Conservation (phyloP, 306 rosid species). For the Mucuna pruriens region DNA sequence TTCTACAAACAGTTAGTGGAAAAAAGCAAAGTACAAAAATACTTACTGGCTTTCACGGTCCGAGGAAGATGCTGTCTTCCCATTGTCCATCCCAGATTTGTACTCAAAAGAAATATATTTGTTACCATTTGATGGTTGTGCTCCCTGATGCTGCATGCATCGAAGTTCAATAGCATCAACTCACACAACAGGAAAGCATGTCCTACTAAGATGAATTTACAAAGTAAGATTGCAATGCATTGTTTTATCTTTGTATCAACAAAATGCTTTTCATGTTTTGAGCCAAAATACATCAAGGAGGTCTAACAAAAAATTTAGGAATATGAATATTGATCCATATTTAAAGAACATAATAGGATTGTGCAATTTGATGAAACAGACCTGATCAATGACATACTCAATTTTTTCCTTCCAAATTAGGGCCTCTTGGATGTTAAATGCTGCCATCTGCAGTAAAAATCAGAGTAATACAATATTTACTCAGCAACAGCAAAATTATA, state of each 20-base stretch:
- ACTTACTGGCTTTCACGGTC: slow-evolving; percentile 98
- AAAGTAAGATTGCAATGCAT: slow-evolving; percentile 20
- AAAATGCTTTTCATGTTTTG: slow-evolving; percentile 21
- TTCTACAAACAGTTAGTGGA: slow-evolving; percentile 25
- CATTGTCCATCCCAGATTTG: slow-evolving; percentile 98
- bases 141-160: slow-evolving; percentile 92
- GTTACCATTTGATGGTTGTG: slow-evolving; percentile 86
- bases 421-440: slow-evolving; percentile 99
- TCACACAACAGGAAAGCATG: slow-evolving; percentile 20
- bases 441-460: slow-evolving; percentile 86
- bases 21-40: slow-evolving; percentile 30
- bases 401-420: slow-evolving; percentile 92
- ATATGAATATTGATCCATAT: slow-evolving; percentile 25
- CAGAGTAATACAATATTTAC: slow-evolving; percentile 29
- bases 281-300: slow-evolving; percentile 25
- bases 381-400: slow-evolving; percentile 95
- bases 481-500: neutral
- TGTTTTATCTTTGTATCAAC: slow-evolving; percentile 8
- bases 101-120: slow-evolving; percentile 93
- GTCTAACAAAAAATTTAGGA: slow-evolving; percentile 26
- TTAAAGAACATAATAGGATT: slow-evolving; percentile 16
- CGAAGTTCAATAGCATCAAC: slow-evolving; percentile 37
- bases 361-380: slow-evolving; percentile 38
- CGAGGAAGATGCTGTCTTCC: slow-evolving; percentile 94
- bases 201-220: slow-evolving; percentile 33